These are phyloP conservation scores for Pilaira anomala DNA, from an alignment of 192 early-diverging fungal species.

Conservation along the genomic window DNA sequence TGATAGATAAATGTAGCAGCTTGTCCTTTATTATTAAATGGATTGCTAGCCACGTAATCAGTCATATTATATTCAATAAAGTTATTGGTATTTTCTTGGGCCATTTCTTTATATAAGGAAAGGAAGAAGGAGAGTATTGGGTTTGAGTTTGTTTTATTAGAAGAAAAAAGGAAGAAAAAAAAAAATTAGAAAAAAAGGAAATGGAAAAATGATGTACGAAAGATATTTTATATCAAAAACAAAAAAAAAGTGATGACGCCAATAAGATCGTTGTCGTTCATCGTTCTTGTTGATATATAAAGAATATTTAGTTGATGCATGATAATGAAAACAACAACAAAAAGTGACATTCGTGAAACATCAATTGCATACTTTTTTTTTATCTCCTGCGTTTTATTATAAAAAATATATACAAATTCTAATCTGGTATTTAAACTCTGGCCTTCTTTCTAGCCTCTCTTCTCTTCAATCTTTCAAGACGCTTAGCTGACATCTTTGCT, in stretches of 20 bases:
- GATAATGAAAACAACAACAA: no score
- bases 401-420: no score
- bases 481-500: constrained; percentile 33
- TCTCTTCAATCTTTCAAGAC: constrained; percentile 23
- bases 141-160: neutral
- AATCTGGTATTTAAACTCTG: neutral
- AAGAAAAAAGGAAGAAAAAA: neutral
- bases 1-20: constrained; percentile 4
- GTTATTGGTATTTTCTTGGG: neutral
- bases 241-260: neutral
- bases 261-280: neutral
- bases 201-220: neutral
- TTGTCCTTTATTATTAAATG: constrained; percentile 1
- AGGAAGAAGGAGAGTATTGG: constrained; percentile 12
- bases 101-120: neutral
- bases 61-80: neutral
- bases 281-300: no score
- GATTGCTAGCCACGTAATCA: neutral
- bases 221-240: neutral
- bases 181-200: neutral
- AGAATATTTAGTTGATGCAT: no score
- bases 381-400: neutral
- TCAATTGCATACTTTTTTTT: neutral
- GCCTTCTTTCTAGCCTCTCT: constrained; percentile 32
- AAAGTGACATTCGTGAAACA: no score